Percentiles rank a stretch among this genome's conserved stretches.
Evolutionary conservation across 768 basidiomycete genomes (phyloP).

Genomic region (Chiua virens): DNA sequence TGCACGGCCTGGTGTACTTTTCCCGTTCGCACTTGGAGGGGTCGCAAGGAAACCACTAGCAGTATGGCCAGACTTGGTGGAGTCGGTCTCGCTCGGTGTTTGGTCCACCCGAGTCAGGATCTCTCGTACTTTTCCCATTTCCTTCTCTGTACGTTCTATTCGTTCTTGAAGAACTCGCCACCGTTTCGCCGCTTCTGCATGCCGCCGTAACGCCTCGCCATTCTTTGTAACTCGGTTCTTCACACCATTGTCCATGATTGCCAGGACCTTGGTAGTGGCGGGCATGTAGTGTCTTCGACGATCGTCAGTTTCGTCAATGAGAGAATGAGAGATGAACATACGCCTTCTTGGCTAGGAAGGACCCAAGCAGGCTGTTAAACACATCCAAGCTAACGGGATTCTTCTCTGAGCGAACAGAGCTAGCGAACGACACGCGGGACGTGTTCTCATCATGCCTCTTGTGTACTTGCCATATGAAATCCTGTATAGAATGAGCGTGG

Average conservation of each 20-base stretch:
- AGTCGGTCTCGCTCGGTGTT: conserved; percentile 65
- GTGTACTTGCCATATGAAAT: conserved; percentile 85
- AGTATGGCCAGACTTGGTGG: conserved; percentile 60
- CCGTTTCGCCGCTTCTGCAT: conserved; percentile 84
- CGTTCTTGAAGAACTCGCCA: conserved; percentile 82
- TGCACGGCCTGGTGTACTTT: conserved; percentile 41
- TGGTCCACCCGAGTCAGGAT: conserved; percentile 51
- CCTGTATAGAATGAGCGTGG: conserved; percentile 41
- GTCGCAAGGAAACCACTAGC: conserved; percentile 65
- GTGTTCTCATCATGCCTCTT: conserved; percentile 50
- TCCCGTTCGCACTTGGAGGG: conserved; percentile 50
- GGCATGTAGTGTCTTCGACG: conserved; percentile 85
- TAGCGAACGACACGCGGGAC: conserved; percentile 41
- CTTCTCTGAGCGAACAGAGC: conserved; percentile 51
- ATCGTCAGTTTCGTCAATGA: conserved; percentile 11
- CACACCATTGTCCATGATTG: conserved; percentile 93
- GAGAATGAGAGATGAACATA: conserved; percentile 35
- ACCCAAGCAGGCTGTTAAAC: conserved; percentile 65
- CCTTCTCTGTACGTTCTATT: conserved; percentile 75
- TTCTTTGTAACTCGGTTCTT: conserved; percentile 94
- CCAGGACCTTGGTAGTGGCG: conserved; percentile 86
- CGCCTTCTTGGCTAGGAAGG: conserved; percentile 89
- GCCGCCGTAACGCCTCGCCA: conserved; percentile 88
- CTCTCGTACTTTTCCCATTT: conserved; percentile 74
- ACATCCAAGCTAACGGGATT: conserved; percentile 56